Evolutionary conservation across 495 filamentous ascomycete genomes (phyloP).

Genomic region (Glonium stellatum): DNA sequence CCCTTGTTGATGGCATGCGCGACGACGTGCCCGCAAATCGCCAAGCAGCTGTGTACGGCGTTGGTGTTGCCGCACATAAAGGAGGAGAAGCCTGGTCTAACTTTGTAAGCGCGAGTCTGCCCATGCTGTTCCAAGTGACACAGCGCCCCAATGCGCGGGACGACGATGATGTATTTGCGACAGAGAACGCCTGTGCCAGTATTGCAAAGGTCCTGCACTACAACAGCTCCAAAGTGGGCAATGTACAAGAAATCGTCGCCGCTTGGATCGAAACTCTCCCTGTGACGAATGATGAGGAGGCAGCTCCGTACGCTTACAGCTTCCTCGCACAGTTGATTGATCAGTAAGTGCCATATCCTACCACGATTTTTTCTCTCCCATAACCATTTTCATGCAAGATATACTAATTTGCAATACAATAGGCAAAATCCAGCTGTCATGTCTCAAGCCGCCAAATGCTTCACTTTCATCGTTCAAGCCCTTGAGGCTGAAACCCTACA

Average conservation of each 20-base stretch:
- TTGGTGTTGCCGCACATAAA: constrained; percentile 91
- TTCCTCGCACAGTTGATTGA: constrained; percentile 89
- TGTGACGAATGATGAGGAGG: constrained; percentile 92
- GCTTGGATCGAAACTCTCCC: constrained; percentile 89
- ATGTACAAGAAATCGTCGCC: constrained; percentile 61
- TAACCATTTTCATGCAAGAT: background rate
- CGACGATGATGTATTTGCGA: constrained; percentile 95
- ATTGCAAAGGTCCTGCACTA: constrained; percentile 95
- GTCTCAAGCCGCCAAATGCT: constrained; percentile 64
- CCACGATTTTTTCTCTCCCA: background rate
- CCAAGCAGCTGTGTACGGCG: constrained; percentile 93
- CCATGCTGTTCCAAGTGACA: constrained; percentile 74
- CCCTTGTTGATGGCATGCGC: constrained; percentile 73
- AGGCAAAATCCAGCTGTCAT: constrained; percentile 86
- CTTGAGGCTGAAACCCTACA: constrained; percentile 86
- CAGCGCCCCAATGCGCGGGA: constrained; percentile 70
- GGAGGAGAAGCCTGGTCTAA: constrained; percentile 77
- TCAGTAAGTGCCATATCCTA: constrained; percentile 59
- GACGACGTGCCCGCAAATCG: constrained; percentile 86
- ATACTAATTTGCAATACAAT: constrained; percentile 9
- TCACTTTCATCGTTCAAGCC: constrained; percentile 75
- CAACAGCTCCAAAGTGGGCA: constrained; percentile 66
- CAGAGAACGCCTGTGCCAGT: constrained; percentile 92
- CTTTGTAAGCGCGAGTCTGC: constrained; percentile 72
- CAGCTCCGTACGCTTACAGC: constrained; percentile 90